Conservation (phyloP, 2,329 filamentous ascomycete species). For the Arthroderma sp. region DNA sequence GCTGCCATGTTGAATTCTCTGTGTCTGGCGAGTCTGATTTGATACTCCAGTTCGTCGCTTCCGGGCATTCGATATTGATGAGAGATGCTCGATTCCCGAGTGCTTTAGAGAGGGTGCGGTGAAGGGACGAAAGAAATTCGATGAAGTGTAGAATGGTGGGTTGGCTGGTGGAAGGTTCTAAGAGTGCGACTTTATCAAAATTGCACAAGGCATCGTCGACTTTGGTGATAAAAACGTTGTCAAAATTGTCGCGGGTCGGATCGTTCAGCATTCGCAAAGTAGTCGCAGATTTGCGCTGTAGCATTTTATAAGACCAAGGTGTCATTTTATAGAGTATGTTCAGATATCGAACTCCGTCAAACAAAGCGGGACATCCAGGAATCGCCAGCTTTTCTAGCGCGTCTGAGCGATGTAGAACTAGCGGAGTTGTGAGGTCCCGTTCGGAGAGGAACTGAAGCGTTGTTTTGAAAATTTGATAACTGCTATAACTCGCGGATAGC, state of each 20-base stretch:
- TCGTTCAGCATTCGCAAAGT: conserved; percentile 66
- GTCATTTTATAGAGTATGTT: conserved; percentile 90
- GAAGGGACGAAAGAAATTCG: conserved; percentile 31
- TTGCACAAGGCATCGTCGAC: conserved; percentile 38
- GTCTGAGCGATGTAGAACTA: conserved; percentile 30
- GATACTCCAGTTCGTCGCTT: conserved; percentile 34
- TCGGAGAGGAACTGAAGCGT: conserved; percentile 73
- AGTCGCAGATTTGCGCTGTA: conserved; percentile 60
- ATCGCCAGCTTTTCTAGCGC: conserved; percentile 19
- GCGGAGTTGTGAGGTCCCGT: conserved; percentile 58
- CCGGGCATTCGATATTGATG: conserved; percentile 44
- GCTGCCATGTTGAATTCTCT: conserved; percentile 15
- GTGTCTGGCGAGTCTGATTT: conserved; percentile 24
- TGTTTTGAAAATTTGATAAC: conserved; percentile 90
- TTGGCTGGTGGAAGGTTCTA: conserved; percentile 20
- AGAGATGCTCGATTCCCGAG: conserved; percentile 61
- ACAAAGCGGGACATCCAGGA: conserved; percentile 54
- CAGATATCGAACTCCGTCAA: conserved; percentile 58
- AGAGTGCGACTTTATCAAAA: conserved; percentile 40
- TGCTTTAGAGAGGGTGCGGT: conserved; percentile 54
- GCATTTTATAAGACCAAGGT: conserved; percentile 60
- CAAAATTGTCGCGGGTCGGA: conserved; percentile 64
- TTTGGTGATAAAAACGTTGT: conserved; percentile 63
- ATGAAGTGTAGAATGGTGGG: conserved; percentile 16
- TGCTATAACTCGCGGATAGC: conserved; percentile 69